Conservation (phyloP, 2,329 filamentous ascomycete species). For the Colletotrichum aenigma region DNA sequence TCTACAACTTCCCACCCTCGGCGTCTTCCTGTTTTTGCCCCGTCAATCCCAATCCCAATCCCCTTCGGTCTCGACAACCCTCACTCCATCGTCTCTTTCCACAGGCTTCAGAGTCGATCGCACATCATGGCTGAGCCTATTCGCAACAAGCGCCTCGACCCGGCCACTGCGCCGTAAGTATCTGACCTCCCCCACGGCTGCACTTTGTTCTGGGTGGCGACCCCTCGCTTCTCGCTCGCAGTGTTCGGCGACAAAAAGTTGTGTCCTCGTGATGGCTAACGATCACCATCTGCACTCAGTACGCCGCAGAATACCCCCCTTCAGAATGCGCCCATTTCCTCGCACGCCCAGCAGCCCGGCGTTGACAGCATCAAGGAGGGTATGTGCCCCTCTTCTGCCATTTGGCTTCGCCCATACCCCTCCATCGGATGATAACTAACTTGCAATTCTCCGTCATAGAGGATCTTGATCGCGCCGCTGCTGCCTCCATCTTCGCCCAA, state of each 20-base stretch:
- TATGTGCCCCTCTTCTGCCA: constrained; percentile 50
- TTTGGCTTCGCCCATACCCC: neutral
- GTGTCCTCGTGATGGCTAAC: constrained; percentile 21
- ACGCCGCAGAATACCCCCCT: constrained; percentile 98
- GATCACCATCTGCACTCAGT: constrained; percentile 49
- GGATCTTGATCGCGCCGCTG: constrained; percentile 85
- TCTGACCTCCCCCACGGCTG: neutral
- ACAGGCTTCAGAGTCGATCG: neutral
- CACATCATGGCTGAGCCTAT: constrained; percentile 66
- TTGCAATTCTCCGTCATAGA: constrained; percentile 58
- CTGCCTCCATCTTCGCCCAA: constrained; percentile 91
- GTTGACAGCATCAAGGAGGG: constrained; percentile 97
- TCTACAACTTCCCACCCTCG: constrained; percentile 15
- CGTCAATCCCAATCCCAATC: neutral
- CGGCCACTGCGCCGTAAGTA: constrained; percentile 63
- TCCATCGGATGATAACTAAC: constrained; percentile 26
- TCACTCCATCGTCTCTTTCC: neutral
- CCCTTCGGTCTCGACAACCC: neutral
- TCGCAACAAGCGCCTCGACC: constrained; percentile 65
- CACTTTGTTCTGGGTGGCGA: neutral
- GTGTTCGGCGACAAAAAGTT: constrained; percentile 7
- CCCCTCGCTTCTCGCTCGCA: constrained; percentile 15
- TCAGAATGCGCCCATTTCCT: constrained; percentile 95
- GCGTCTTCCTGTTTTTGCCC: constrained; percentile 1
- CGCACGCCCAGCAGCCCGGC: constrained; percentile 93